Base-by-base conservation (phyloP, 805 yeast species). In the Metschnikowia proteae region DNA sequence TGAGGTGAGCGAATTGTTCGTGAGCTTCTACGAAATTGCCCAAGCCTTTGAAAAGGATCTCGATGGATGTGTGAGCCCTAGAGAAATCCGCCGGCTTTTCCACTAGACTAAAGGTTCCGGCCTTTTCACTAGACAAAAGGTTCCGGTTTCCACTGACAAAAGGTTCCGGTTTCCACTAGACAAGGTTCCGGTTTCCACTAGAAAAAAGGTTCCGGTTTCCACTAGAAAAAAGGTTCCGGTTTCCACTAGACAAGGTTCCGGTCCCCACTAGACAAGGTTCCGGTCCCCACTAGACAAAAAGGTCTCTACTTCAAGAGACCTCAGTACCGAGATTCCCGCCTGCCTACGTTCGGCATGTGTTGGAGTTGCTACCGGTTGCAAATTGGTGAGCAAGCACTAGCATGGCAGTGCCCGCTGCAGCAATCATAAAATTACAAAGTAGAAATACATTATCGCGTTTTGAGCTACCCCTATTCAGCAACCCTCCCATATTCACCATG, bases 41-140 rank as follows among this genome's bases (percentile, higher is more conserved):
- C 81, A 75, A 43, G 46, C 56, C 8, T 75, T 75, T 51, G 86
- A 84, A 55, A 71, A 71, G 45, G 84, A 82, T 33, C 67, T 76
- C n/a, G 79, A 74, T 33, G 64, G 71, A 32, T 72, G 70, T 43
- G 76, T 84, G 50, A 70, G 79, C 17, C 76, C 76, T 52, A 76
- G 75, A 46, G 89, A 82, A 48, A 72, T 84, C 25, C 79, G 78
- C 42, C 69, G 79, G 3, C 77, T 83, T 2, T 83, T 83, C 60
- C 47, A 46, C 26, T 40, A 7, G 11, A 40, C 17, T 17, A 17
- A 17, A 17, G 17, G 17, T 17, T 4, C 3, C 4, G 13, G 23
- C 17, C 13, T 26, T 11, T 10, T n/a, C 13, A 31, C 10, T 11
- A 17, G 13, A 11, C 13, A 10, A 11, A 11, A 31, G 10, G 17